Percentiles rank a stretch among this genome's conserved stretches.
These are phyloP conservation scores for Diplotaxis tenuifolia DNA, from an alignment of 345 rosid species.

Conservation along the genomic window DNA sequence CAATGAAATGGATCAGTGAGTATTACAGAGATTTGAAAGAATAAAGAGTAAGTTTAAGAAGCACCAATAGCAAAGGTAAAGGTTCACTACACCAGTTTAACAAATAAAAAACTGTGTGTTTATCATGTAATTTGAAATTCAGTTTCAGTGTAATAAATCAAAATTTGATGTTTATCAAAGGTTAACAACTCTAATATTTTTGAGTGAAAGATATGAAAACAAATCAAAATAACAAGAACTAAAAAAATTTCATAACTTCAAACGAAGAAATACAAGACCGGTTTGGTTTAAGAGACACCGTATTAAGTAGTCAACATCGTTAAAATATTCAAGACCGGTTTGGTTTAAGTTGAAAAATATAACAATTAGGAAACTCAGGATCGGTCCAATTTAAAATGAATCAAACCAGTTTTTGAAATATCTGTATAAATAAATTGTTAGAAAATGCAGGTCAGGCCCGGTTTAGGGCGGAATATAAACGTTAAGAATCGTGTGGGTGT, in stretches of 20 bases:
- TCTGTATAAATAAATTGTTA: too few species aligned
- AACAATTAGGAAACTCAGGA: not conserved
- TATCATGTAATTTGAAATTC: constrained; percentile 1
- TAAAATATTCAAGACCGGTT: too few species aligned
- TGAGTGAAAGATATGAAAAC: not conserved
- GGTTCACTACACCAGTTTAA: constrained; percentile 1
- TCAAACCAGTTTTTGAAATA: not conserved
- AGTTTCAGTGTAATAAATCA: not conserved
- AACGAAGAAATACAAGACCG: too few species aligned
- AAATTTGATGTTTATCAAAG: not conserved
- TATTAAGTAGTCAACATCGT: too few species aligned
- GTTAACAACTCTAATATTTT: not conserved
- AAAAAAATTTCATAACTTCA: too few species aligned
- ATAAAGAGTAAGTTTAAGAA: constrained; percentile 10
- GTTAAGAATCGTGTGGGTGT: too few species aligned
- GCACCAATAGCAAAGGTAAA: constrained; percentile 12
- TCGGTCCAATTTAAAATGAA: not conserved
- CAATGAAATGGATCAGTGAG: constrained; percentile 57
- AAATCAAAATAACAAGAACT: too few species aligned
- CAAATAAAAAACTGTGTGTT: constrained; percentile 15
- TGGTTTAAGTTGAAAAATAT: not conserved
- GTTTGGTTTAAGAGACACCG: too few species aligned
- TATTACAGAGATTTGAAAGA: constrained; percentile 47
- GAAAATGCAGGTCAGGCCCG: not conserved
- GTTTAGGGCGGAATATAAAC: too few species aligned